Base-by-base conservation (phyloP, 352 stramenopile genomes). In the Phytophthora citrophthora region DNA sequence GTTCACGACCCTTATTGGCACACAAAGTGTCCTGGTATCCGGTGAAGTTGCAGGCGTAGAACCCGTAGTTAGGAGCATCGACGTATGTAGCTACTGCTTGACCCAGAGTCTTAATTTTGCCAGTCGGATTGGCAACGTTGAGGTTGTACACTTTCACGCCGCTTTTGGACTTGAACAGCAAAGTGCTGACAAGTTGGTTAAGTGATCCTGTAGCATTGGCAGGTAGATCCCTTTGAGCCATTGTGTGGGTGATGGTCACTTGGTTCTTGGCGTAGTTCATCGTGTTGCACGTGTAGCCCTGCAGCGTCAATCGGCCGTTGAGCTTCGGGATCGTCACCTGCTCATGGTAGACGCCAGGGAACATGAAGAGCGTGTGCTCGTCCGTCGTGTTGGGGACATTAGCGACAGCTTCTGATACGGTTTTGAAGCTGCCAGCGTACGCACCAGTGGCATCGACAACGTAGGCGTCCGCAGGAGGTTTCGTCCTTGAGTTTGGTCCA, bases 371-470 rank as follows among this genome's bases (percentile, higher is more conserved):
- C 2, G 45, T 64, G 46, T 58, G 53, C 1, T 64, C 38, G 1
- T 45, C 61, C 20, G 61, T 69, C 15, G 53, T 64, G 61, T 69
- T 64, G n/a, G 61, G 36, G 18, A 68, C 18, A 20, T 63, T 18
- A 6, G 52, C 38, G 7, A 68, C 27, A 7, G 44, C 53, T 11
- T 58, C 54, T 10, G 45, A 43, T 23, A 69, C 40, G 0, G 41
- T 64, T 16, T 32, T 54, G 46, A 48, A 69, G 54, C 45, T 69
- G 12, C 53, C 45, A 3, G 15, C 27, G 31, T 64, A 56, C 9
- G 18, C 11, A 8, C 61, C 61, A 8, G 45, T 59, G 10, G 18
- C 44, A 46, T 69, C 53, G 32, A 69, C 54, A 38, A 64, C 54
- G 16, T 59, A 54, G 9, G 61, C 53, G 9, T 18, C 53, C 0